A percentile compares a stretch with the other conserved stretches of the same genome.
Evolutionary conservation across 352 stramenopile species (phyloP).

Genomic region (Phytophthora vignae): DNA sequence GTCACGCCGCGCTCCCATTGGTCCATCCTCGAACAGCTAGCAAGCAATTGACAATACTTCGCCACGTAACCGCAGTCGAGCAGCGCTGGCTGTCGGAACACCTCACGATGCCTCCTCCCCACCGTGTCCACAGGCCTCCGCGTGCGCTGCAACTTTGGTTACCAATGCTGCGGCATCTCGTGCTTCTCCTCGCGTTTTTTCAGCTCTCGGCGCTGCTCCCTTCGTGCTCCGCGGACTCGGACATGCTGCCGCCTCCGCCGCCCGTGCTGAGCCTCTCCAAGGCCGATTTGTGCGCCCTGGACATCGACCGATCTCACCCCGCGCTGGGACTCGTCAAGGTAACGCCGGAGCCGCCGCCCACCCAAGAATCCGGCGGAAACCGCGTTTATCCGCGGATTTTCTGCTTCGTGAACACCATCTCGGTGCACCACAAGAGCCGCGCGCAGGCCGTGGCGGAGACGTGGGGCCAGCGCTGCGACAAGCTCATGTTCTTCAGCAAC

Average conservation of each 20-base stretch:
- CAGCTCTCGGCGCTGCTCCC: constrained; percentile 14
- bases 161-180: constrained; percentile 1
- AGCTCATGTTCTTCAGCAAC: constrained; percentile 89
- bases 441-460: constrained; percentile 78
- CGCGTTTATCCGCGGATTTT: constrained; percentile 62
- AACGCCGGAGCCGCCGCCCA: constrained; percentile 26
- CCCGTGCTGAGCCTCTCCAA: constrained; percentile 45
- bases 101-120: constrained; percentile 13
- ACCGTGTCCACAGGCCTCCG: neutral
- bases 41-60: constrained; percentile 10
- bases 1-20: neutral
- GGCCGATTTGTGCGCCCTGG: constrained; percentile 58
- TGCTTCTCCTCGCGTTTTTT: constrained; percentile 15
- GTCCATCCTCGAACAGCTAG: constrained; percentile 8
- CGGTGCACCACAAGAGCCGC: constrained; percentile 64
- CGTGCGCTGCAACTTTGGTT: neutral
- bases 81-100: neutral
- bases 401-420: constrained; percentile 88
- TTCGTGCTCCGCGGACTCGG: constrained; percentile 5
- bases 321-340: constrained; percentile 59
- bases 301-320: constrained; percentile 53
- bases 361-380: constrained; percentile 11
- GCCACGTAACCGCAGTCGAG: neutral
- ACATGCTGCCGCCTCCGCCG: constrained; percentile 13
- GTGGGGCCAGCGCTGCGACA: constrained; percentile 83